These are phyloP conservation scores for Exophiala bonariae DNA, from an alignment of 2,329 filamentous ascomycete genomes.

Conservation along the genomic window DNA sequence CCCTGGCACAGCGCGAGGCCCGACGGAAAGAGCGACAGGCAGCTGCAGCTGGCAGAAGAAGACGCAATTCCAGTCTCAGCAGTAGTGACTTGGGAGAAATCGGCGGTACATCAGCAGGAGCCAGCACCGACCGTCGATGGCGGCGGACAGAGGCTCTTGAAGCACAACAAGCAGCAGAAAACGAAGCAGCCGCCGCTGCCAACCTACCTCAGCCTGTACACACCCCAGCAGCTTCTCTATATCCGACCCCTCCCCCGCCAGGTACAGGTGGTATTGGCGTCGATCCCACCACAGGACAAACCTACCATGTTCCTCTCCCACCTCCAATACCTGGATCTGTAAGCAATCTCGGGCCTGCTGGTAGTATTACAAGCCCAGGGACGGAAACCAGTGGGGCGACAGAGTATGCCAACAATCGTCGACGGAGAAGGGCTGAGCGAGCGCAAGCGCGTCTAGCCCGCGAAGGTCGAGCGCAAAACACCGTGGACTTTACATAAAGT, in stretches of 20 bases:
- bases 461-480: constrained; percentile 34
- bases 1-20: constrained; percentile 59
- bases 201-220: constrained; percentile 20
- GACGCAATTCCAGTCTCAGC: constrained; percentile 41
- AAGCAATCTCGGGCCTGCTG: constrained; percentile 41
- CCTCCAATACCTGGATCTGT: constrained; percentile 41
- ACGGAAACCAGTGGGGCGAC: constrained; percentile 47
- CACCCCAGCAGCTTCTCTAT: constrained; percentile 19
- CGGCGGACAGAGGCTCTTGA: constrained; percentile 51
- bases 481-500: constrained; percentile 26
- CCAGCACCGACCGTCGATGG: constrained; percentile 43
- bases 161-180: constrained; percentile 46
- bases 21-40: constrained; percentile 48
- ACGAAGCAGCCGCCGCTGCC: constrained; percentile 35
- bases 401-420: constrained; percentile 55
- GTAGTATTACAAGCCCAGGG: constrained; percentile 45
- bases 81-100: constrained; percentile 42
- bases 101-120: constrained; percentile 31
- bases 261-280: constrained; percentile 12
- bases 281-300: constrained; percentile 19
- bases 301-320: constrained; percentile 21
- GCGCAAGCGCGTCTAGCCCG: constrained; percentile 47
- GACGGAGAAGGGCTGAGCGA: constrained; percentile 54
- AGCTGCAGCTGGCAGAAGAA: constrained; percentile 31
- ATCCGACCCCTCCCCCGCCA: constrained; percentile 25